Percentiles rank a stretch among this genome's conserved stretches.
Conservation (phyloP, 2,329 filamentous ascomycete species). For the Septoria petroselini region DNA sequence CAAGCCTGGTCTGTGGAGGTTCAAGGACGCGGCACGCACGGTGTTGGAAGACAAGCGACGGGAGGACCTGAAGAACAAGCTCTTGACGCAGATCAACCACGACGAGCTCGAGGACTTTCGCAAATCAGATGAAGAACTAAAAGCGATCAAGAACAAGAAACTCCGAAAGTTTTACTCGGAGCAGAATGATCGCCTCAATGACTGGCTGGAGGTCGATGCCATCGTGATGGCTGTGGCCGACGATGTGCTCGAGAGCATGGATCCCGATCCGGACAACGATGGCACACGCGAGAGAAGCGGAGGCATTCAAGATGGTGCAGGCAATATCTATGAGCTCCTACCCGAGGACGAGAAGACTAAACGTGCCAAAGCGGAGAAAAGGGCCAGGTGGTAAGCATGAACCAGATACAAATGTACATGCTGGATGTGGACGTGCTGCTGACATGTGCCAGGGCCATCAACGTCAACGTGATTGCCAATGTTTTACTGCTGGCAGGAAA, state of each 20-base stretch:
- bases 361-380: constrained; percentile 46
- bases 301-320: constrained; percentile 49
- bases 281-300: constrained; percentile 54
- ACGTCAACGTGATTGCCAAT: constrained; percentile 61
- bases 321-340: constrained; percentile 54
- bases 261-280: constrained; percentile 57
- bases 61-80: constrained; percentile 49
- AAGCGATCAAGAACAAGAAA: constrained; percentile 53
- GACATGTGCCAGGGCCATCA: constrained; percentile 45
- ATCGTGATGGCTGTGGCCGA: constrained; percentile 56
- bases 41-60: constrained; percentile 48
- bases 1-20: constrained; percentile 39
- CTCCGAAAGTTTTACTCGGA: constrained; percentile 54
- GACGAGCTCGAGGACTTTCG: constrained; percentile 50
- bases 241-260: constrained; percentile 59
- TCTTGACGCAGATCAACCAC: constrained; percentile 49
- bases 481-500: constrained; percentile 57
- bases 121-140: constrained; percentile 54
- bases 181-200: constrained; percentile 55
- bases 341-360: constrained; percentile 54
- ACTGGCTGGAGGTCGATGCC: constrained; percentile 59
- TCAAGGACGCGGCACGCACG: constrained; percentile 49
- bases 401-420: background rate
- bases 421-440: background rate
- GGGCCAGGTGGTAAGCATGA: constrained; percentile 46